Evolutionary conservation across 495 filamentous ascomycete species (phyloP).

Genomic region (Penicillium parvum): DNA sequence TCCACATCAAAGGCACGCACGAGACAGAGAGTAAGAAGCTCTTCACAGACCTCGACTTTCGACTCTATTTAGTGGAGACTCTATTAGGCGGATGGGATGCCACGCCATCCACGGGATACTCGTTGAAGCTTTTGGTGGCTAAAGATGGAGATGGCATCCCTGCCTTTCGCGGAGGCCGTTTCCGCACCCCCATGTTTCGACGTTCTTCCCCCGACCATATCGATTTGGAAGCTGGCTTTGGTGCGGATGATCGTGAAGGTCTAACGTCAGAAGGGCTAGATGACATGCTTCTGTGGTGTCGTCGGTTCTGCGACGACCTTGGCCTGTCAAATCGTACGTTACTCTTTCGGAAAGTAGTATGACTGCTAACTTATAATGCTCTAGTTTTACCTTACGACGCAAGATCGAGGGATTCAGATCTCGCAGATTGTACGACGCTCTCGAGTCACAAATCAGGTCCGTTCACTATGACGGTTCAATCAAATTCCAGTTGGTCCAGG

Average conservation of each 20-base stretch:
- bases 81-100: slow-evolving; percentile 29
- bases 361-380: slow-evolving; percentile 1
- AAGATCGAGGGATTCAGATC: slow-evolving; percentile 31
- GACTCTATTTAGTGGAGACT: slow-evolving; percentile 35
- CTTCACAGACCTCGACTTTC: slow-evolving; percentile 39
- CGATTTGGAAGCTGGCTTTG: neutral
- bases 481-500: slow-evolving; percentile 13
- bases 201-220: neutral
- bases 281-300: slow-evolving; percentile 34
- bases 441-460: slow-evolving; percentile 38
- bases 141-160: slow-evolving; percentile 23
- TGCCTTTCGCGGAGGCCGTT: slow-evolving; percentile 14
- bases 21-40: slow-evolving; percentile 25
- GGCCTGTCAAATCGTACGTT: slow-evolving; percentile 39
- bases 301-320: slow-evolving; percentile 37
- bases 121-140: slow-evolving; percentile 20
- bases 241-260: too few relatives aligned
- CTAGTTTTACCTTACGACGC: slow-evolving; percentile 39
- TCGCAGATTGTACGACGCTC: slow-evolving; percentile 23
- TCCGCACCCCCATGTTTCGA: slow-evolving; percentile 9
- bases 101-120: slow-evolving; percentile 2
- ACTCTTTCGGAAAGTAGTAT: neutral
- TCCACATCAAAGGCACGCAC: slow-evolving; percentile 34
- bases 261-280: slow-evolving; percentile 8
- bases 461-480: slow-evolving; percentile 41